phyloP scores from a whole-genome alignment of 352 stramenopile species.

The Aphanomyces astaci region DNA sequence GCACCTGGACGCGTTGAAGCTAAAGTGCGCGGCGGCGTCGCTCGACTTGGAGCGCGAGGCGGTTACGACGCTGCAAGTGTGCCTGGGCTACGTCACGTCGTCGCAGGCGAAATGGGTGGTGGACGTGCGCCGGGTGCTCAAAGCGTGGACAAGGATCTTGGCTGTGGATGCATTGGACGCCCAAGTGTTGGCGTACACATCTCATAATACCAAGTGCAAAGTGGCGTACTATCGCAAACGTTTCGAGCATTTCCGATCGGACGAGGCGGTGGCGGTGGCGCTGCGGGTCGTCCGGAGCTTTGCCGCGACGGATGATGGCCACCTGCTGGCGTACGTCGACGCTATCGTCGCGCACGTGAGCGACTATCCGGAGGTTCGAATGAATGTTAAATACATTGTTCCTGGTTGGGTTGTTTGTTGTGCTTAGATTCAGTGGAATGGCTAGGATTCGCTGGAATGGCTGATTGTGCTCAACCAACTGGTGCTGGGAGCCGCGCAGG shows the following conservation, averaged over 20 bases:
- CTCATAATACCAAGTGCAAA: constrained; percentile 26
- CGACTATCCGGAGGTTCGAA: constrained; percentile 38
- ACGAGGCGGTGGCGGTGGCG: constrained; percentile 43
- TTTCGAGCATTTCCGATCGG: constrained; percentile 60
- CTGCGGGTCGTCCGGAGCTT: constrained; percentile 43
- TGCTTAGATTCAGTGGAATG: too few relatives aligned
- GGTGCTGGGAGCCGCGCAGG: not conserved
- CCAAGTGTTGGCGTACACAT: constrained; percentile 59
- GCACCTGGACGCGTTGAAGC: constrained; percentile 55
- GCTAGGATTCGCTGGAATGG: not conserved
- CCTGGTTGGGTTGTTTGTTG: too few relatives aligned
- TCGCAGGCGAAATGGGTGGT: constrained; percentile 45
- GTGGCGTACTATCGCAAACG: constrained; percentile 76
- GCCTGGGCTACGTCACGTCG: constrained; percentile 52
- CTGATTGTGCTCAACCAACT: constrained; percentile 16
- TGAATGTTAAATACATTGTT: constrained; percentile 1
- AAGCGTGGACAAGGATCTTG: constrained; percentile 39
- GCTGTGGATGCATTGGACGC: constrained; percentile 64
- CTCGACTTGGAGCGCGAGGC: constrained; percentile 43
- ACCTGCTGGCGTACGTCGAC: not conserved
- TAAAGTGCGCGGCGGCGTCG: constrained; percentile 48
- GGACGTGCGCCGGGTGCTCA: constrained; percentile 41
- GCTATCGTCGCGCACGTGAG: not conserved
- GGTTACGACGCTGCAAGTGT: constrained; percentile 49
- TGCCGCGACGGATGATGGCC: constrained; percentile 23